phyloP scores from a whole-genome alignment of 352 stramenopile species.

The Pythium folliculosum region DNA sequence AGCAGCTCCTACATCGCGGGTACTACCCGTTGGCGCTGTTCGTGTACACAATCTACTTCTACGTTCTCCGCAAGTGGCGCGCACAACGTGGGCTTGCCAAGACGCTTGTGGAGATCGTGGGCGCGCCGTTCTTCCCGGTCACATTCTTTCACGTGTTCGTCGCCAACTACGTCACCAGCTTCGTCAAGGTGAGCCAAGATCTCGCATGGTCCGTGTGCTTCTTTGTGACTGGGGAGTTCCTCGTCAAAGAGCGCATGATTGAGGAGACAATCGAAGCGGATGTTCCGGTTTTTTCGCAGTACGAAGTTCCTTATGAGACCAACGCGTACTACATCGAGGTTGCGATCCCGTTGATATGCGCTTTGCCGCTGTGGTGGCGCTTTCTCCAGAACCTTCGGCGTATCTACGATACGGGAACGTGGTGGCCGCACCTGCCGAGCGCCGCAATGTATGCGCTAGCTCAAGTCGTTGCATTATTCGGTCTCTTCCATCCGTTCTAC shows the following conservation, averaged over 20 bases:
- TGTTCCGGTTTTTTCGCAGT: too few species aligned
- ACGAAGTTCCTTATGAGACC: neutral
- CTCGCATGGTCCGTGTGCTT: slow-evolving; percentile 95
- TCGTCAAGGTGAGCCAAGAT: slow-evolving; percentile 84
- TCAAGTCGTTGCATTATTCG: slow-evolving; percentile 84
- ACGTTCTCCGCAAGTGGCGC: slow-evolving; percentile 89
- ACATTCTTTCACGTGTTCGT: slow-evolving; percentile 95
- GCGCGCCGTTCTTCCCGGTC: slow-evolving; percentile 90
- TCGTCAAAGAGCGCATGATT: slow-evolving; percentile 55
- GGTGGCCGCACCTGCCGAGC: slow-evolving; percentile 96
- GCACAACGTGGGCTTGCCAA: slow-evolving; percentile 84
- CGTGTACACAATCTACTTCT: slow-evolving; percentile 92
- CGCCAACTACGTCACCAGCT: slow-evolving; percentile 85
- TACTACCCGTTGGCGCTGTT: slow-evolving; percentile 93
- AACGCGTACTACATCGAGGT: slow-evolving; percentile 94
- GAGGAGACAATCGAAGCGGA: neutral
- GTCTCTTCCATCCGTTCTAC: slow-evolving; percentile 85
- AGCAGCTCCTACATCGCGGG: slow-evolving; percentile 78
- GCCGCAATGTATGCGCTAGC: slow-evolving; percentile 94
- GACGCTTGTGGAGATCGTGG: slow-evolving; percentile 89
- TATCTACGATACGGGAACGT: slow-evolving; percentile 94
- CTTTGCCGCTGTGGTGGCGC: slow-evolving; percentile 94
- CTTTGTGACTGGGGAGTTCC: slow-evolving; percentile 93
- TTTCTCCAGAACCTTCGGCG: slow-evolving; percentile 97
- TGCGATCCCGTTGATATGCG: slow-evolving; percentile 93